Base-by-base conservation (phyloP, 148 eudicot species). In the Camellia sinensis region DNA sequence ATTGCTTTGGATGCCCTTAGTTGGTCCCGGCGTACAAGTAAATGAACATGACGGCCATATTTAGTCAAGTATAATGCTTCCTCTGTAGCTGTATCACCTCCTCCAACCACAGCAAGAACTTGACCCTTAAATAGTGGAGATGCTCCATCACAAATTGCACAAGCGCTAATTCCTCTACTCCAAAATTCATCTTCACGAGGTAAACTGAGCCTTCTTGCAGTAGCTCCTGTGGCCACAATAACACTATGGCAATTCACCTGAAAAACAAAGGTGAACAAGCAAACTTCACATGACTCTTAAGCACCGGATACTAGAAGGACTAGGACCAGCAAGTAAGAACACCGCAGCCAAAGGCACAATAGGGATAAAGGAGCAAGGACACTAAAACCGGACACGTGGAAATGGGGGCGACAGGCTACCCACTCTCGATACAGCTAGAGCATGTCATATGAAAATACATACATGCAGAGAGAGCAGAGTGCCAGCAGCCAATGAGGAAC, bases 121-220 rank as follows among this genome's bases (percentile, higher is more conserved):
- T 96, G 97, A n/a, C 99, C 97, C 88, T 94, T 96, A 80, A 94
- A 96, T 73, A 96, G 80, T 50, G 99, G 99, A 11, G 99, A 96
- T 76, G 99, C 99, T 73, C 99, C 99, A 85, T 96, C 99, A 87
- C 99, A 96, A 68, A 96, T 96, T 78, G 99, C 99, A 85, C 99
- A 96, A 18, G 99, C 99, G 85, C 99, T 96, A 73, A 96, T 96
- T 64, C 99, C 99, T 88, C 94, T 91, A 79, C 99, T 92, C 99
- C 99, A 96, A 81, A 88, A 94, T 81, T 96, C 99, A 75, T 96
- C 98, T 83, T 96, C 99, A 71, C 90, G 91, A 69, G 99, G 99
- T 88, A 96, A 84, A 5, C 84, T 62, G 65, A 96, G 93, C 88
- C 94, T 89, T 82, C 62, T 96, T 59, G 99, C 99, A 80, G 90